These are phyloP conservation scores for Oryza punctata DNA, from an alignment of 176 grass and related monocot species.

Conservation along the genomic window DNA sequence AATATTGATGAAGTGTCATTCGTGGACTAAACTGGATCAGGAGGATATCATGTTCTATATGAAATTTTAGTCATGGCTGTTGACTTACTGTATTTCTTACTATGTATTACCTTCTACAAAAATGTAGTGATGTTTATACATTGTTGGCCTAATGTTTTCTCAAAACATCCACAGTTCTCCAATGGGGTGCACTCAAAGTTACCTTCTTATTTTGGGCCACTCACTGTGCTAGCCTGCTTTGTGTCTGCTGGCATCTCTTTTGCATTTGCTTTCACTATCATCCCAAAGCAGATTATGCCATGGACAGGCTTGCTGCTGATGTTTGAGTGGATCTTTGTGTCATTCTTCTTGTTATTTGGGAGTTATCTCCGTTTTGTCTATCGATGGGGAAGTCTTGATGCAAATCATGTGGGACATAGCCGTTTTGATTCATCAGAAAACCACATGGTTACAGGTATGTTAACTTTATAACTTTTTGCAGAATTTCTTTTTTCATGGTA, in stretches of 20 bases:
- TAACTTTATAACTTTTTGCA: slow-evolving; percentile 27
- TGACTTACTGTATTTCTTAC: not conserved
- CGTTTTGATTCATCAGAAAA: slow-evolving; percentile 54
- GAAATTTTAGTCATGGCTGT: slow-evolving; percentile 5
- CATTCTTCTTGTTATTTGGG: slow-evolving; percentile 78
- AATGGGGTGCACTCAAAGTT: slow-evolving; percentile 52
- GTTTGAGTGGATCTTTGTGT: slow-evolving; percentile 73
- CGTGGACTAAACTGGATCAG: not conserved
- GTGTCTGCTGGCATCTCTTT: slow-evolving; percentile 59
- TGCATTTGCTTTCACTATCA: slow-evolving; percentile 64
- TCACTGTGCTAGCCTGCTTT: slow-evolving; percentile 64
- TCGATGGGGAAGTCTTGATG: slow-evolving; percentile 61
- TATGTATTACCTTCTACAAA: not conserved
- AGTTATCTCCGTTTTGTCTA: slow-evolving; percentile 68
- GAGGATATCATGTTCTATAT: slow-evolving; percentile 18
- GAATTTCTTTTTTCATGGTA: not conserved
- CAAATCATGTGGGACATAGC: slow-evolving; percentile 51
- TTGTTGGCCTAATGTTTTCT: slow-evolving; percentile 30
- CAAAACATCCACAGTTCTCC: slow-evolving; percentile 53
- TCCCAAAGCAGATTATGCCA: slow-evolving; percentile 82
- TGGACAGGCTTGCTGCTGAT: slow-evolving; percentile 85
- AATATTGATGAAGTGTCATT: not conserved
- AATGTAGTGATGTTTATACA: slow-evolving; percentile 22
- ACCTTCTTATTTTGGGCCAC: slow-evolving; percentile 68
- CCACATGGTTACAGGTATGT: slow-evolving; percentile 66